Conservation (phyloP, 2,329 filamentous ascomycete species). For the Fusarium coffeatum region DNA sequence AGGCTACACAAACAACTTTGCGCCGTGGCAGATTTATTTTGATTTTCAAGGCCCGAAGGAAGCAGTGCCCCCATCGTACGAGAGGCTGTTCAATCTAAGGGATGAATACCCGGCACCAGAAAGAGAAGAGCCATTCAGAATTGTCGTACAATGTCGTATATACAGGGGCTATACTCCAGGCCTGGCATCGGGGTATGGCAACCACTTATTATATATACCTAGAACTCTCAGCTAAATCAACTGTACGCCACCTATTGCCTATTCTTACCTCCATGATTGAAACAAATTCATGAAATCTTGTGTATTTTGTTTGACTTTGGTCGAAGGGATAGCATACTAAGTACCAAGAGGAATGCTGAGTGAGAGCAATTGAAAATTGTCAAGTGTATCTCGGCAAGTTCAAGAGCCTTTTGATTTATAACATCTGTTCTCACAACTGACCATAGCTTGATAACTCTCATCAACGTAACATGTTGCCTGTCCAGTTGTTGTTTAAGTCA, state of each 20-base stretch:
- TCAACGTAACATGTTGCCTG: no score
- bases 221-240: background rate
- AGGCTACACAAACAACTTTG: background rate
- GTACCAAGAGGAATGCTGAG: no score
- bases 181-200: background rate
- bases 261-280: background rate
- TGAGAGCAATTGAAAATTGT: no score
- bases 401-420: background rate
- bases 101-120: background rate
- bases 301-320: no score
- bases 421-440: background rate
- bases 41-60: background rate
- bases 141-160: background rate
- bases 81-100: background rate
- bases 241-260: no score
- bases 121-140: background rate
- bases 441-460: fast-evolving
- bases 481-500: background rate
- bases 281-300: background rate
- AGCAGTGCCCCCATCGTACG: background rate
- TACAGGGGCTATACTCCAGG: background rate
- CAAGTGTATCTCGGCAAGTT: background rate
- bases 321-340: no score
- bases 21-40: background rate
- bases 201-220: background rate